Evolutionary conservation across 192 early-diverging fungal genomes (phyloP).

Genomic region (Backusella tuberculispora): DNA sequence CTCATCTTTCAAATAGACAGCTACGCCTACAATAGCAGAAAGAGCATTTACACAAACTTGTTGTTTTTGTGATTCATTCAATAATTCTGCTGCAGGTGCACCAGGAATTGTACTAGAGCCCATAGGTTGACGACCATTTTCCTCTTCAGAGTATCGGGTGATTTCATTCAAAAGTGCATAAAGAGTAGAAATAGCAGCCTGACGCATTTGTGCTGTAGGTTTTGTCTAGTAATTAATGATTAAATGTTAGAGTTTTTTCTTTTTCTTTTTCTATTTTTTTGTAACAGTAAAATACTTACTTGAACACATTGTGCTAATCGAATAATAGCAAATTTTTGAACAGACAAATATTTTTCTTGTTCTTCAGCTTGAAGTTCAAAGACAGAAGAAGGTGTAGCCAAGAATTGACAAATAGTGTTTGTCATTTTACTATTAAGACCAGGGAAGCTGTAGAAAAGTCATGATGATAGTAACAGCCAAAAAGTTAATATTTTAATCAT

Average conservation of each 20-base stretch:
- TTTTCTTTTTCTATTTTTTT: background rate
- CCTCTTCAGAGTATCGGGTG: conserved; percentile 28
- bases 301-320: conserved; percentile 55
- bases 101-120: background rate
- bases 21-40: conserved; percentile 55
- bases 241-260: background rate
- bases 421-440: conserved; percentile 44
- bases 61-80: conserved; percentile 39
- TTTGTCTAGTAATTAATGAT: conserved; percentile 23
- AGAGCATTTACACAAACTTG: conserved; percentile 59
- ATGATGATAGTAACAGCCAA: background rate
- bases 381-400: conserved; percentile 46
- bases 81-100: background rate
- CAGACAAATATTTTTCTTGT: background rate
- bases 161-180: conserved; percentile 46
- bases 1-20: conserved; percentile 54
- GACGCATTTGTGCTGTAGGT: conserved; percentile 22
- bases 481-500: background rate
- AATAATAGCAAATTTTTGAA: conserved; percentile 45
- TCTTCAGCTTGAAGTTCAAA: conserved; percentile 17
- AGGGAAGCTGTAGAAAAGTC: conserved; percentile 30
- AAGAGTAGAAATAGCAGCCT: conserved; percentile 36
- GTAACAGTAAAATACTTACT: conserved; percentile 22
- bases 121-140: background rate
- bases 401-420: conserved; percentile 50